These are phyloP conservation scores for Gaeumannomyces sp. DNA, from an alignment of 2,329 filamentous ascomycete species.

Conservation along the genomic window DNA sequence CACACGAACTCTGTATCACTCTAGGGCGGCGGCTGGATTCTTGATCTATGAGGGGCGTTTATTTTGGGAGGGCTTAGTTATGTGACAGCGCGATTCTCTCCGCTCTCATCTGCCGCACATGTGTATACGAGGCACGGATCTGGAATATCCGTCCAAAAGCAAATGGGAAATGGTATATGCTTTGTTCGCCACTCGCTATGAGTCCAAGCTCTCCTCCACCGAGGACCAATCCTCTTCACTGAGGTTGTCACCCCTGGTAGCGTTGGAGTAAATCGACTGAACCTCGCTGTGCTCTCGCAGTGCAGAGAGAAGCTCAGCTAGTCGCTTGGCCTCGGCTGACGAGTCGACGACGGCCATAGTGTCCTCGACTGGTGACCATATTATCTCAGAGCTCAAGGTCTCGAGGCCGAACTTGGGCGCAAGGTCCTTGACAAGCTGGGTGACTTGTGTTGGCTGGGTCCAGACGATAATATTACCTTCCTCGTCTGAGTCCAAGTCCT, in stretches of 20 bases:
- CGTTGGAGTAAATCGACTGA: conserved; percentile 74
- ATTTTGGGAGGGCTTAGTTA: neutral
- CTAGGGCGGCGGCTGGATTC: neutral
- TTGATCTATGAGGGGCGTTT: neutral
- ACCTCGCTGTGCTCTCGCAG: conserved; percentile 66
- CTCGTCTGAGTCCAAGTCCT: conserved; percentile 59
- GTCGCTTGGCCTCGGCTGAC: conserved; percentile 44
- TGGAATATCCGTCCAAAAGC: too few relatives aligned
- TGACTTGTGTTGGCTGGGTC: conserved; percentile 61
- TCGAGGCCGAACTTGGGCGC: conserved; percentile 57
- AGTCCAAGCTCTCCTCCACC: conserved; percentile 46
- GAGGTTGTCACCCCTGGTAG: conserved; percentile 39
- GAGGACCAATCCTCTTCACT: conserved; percentile 48
- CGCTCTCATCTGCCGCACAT: neutral
- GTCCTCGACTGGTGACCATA: conserved; percentile 80
- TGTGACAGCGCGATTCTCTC: neutral
- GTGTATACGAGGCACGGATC: neutral
- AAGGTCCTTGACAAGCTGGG: conserved; percentile 58
- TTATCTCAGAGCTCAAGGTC: conserved; percentile 69
- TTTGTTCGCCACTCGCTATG: conserved; percentile 19
- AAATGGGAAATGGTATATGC: too few relatives aligned
- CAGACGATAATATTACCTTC: conserved; percentile 67
- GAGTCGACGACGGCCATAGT: conserved; percentile 61
- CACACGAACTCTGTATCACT: neutral
- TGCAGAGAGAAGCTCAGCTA: conserved; percentile 54